Evolutionary conservation across 2,329 filamentous ascomycete genomes (phyloP), one percentile per base, ranked within the genome.

Genomic region (Fusarium domesticum): DNA sequence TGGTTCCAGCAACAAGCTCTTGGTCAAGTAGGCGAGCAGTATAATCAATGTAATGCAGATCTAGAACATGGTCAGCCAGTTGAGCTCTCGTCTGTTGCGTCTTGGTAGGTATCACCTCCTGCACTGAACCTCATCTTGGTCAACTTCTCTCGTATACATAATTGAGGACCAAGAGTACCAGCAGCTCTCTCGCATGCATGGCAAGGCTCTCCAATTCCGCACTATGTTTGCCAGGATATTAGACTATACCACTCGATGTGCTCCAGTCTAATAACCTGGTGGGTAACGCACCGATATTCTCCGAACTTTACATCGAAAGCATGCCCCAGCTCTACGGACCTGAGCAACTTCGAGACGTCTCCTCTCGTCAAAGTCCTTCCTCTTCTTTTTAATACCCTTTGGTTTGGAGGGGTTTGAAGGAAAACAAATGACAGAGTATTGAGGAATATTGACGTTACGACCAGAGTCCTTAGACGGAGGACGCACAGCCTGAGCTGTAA

Each of bases 41-140:
- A 12, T 61, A 61, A 35, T 61, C 58, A 36, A 61, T 57, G 28
- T 61, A 61, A 18, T 61, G 58, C 35, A 61, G 55, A 39, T 61
- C 58, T 61, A 16, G n/a, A 16, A 18, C 15, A 16, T n/a, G 18
- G 37, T 49, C 28, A 51, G 42, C 11, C 14, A 16, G 12, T 8
- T 8, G 5, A 28, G 23, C 23, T 3, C 23, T 33, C 31, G 12
- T n/a, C 7, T 33, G n/a, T 7, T 18, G 7, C 7, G 4, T 10
- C 4, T 4, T 16, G 10, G 31, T 18, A 17, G 15, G 11, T 32
- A 50, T 45, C 18, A 60, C 57, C 58, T 18, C 58, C 57, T 33
- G 57, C 54, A 40, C 55, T 58, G 46, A 61, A 61, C 6, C 58
- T 49, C 53, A 61, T 59, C 34, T 60, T 61, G 15, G 53, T 61